phyloP scores from a whole-genome alignment of 1,284 basidiomycete genomes.

The Termitomyces sp. region DNA sequence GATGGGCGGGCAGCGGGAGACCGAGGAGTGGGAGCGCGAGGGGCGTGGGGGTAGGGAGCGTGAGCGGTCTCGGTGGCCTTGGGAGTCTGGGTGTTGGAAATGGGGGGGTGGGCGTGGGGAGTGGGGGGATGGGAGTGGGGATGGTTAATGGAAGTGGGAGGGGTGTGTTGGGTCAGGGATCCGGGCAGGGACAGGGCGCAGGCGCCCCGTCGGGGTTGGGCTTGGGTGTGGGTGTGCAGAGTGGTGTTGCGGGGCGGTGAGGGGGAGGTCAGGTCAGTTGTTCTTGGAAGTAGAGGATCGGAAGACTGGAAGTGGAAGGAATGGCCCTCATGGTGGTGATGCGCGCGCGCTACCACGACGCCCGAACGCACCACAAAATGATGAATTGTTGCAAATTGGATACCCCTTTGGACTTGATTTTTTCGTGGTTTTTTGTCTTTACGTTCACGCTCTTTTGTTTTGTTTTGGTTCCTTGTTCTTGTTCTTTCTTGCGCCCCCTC shows the following conservation, averaged over 20 bases:
- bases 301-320: not conserved
- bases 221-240: not conserved
- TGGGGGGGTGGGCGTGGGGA: slow-evolving; percentile 21
- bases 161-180: not conserved
- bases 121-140: slow-evolving; percentile 10
- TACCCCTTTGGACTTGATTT: not conserved
- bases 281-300: not conserved
- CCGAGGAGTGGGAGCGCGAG: slow-evolving; percentile 43
- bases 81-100: slow-evolving; percentile 9
- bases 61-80: too few relatives aligned
- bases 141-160: not conserved
- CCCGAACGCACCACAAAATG: not conserved
- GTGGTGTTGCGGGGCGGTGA: not conserved
- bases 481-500: not conserved
- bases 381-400: not conserved
- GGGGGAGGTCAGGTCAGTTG: not conserved
- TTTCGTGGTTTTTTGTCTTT: too few relatives aligned
- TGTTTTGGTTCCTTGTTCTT: not conserved
- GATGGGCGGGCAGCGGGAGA: slow-evolving; percentile 24
- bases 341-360: not conserved
- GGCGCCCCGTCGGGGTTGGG: not conserved
- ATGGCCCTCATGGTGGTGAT: not conserved
- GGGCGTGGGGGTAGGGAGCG: slow-evolving; percentile 15
- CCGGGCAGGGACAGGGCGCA: not conserved
- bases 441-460: too few relatives aligned